Evolutionary conservation across 192 early-diverging fungal genomes (phyloP).

Genomic region (Coemansia sp.): DNA sequence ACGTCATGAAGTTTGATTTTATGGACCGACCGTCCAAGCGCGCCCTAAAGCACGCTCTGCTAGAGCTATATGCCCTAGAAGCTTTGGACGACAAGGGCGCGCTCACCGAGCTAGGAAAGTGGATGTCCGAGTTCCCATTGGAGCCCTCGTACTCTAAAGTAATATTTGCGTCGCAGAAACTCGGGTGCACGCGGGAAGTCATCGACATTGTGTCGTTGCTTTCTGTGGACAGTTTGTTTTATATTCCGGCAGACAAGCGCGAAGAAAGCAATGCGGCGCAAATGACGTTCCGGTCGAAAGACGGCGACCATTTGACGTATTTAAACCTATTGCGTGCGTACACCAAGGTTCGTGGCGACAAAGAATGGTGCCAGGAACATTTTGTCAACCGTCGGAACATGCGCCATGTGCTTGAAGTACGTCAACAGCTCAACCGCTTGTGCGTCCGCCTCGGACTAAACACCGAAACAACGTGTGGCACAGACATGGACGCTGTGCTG

Average conservation of each 20-base stretch:
- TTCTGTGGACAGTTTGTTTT: conserved; percentile 90
- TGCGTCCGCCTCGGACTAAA: conserved; percentile 71
- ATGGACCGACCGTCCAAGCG: conserved; percentile 85
- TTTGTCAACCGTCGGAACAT: conserved; percentile 87
- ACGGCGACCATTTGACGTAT: conserved; percentile 93
- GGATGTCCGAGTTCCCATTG: conserved; percentile 90
- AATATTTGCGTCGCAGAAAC: conserved; percentile 73
- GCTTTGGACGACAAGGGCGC: conserved; percentile 81
- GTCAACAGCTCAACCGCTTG: conserved; percentile 80
- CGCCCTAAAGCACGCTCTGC: conserved; percentile 76
- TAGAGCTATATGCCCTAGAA: conserved; percentile 84
- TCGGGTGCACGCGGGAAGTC: conserved; percentile 80
- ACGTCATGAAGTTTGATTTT: conserved; percentile 91
- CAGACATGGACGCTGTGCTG: conserved; percentile 73
- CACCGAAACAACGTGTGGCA: conserved; percentile 62
- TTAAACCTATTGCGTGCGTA: conserved; percentile 82
- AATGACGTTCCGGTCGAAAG: conserved; percentile 74
- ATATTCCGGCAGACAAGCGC: conserved; percentile 80
- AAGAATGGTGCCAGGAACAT: conserved; percentile 87
- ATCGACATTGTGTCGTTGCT: conserved; percentile 89
- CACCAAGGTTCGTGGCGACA: conserved; percentile 72
- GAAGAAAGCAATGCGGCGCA: conserved; percentile 81
- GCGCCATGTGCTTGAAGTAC: conserved; percentile 84
- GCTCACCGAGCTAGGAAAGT: conserved; percentile 72
- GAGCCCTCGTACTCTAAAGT: conserved; percentile 89